A percentile compares a stretch with the other conserved stretches of the same genome.
Conservation (phyloP, 257 asterid species). For the Solanum rostratum region DNA sequence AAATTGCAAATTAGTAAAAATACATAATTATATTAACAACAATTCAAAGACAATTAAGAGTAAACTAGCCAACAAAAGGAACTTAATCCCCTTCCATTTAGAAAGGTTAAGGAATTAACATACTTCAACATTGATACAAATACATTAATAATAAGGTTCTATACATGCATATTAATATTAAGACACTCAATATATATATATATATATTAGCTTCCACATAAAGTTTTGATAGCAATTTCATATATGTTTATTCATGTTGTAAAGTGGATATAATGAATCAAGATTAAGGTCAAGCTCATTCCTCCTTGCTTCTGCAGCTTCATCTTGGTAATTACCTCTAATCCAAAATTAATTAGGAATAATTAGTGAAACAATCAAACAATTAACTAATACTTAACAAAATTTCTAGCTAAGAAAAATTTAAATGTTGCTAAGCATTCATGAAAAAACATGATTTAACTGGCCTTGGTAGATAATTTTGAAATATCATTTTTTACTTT, state of each 20-base stretch:
- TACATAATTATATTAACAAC: background rate
- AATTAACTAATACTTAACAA: background rate
- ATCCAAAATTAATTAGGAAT: background rate
- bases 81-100: background rate
- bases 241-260: slow-evolving; percentile 12
- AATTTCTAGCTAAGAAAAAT: background rate
- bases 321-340: slow-evolving; percentile 39
- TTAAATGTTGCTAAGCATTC: background rate
- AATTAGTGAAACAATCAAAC: background rate
- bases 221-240: background rate
- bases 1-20: background rate
- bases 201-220: background rate
- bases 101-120: background rate
- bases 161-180: background rate
- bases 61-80: background rate
- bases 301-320: slow-evolving; percentile 40
- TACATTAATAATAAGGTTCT: background rate
- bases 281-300: slow-evolving; percentile 73
- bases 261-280: slow-evolving; percentile 66
- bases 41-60: background rate
- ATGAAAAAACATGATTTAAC: background rate
- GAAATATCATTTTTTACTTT: background rate
- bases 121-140: background rate
- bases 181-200: background rate
- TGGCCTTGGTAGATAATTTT: background rate